phyloP scores from a whole-genome alignment of 805 yeast species.

The Yamadazyma nakazawae region DNA sequence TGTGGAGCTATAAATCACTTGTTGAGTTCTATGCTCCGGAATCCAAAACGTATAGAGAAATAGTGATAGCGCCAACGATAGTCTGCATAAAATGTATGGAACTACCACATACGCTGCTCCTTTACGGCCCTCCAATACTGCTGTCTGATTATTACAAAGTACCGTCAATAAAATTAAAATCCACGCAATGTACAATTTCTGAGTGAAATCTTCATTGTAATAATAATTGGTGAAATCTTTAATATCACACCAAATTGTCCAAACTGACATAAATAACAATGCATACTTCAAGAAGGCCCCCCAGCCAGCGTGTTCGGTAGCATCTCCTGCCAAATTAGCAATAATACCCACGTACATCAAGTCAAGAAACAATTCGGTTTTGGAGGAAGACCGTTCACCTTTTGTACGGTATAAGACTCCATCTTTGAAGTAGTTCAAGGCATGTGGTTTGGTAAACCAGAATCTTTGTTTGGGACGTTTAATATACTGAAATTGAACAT shows the following conservation, averaged over 20 bases:
- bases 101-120: constrained; percentile 45
- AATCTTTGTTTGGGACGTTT: constrained; percentile 36
- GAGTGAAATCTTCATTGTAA: constrained; percentile 57
- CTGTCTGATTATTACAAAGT: constrained; percentile 47
- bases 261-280: constrained; percentile 54
- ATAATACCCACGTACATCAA: constrained; percentile 63
- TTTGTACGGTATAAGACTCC: constrained; percentile 54
- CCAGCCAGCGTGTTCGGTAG: constrained; percentile 50
- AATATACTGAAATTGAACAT: constrained; percentile 45
- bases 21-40: constrained; percentile 50
- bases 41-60: constrained; percentile 44
- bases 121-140: constrained; percentile 25
- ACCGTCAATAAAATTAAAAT: constrained; percentile 46
- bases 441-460: constrained; percentile 52
- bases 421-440: constrained; percentile 57
- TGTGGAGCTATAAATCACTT: constrained; percentile 34
- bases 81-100: constrained; percentile 47
- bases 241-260: constrained; percentile 63
- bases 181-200: constrained; percentile 52
- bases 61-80: constrained; percentile 32
- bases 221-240: constrained; percentile 63
- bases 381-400: constrained; percentile 50
- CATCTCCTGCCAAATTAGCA: constrained; percentile 54
- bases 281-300: constrained; percentile 45
- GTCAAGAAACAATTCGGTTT: constrained; percentile 59